Percentiles rank a stretch among this genome's conserved stretches.
phyloP scores from a whole-genome alignment of 495 filamentous ascomycete species.

The Pyronema omphalodes region DNA sequence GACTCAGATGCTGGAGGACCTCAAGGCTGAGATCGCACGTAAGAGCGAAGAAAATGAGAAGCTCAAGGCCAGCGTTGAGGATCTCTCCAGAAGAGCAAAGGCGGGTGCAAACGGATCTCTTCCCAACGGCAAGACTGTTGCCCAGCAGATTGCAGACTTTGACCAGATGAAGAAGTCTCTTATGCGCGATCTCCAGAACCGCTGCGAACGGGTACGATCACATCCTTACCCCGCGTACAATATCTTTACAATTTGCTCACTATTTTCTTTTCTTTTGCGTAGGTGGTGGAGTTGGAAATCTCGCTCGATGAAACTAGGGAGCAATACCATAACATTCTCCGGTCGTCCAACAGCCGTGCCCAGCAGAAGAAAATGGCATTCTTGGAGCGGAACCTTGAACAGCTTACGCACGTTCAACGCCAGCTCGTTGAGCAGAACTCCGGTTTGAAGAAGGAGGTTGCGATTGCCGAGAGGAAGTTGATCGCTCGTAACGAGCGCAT shows the following conservation, averaged over 20 bases:
- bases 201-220: constrained; percentile 58
- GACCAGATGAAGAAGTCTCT: constrained; percentile 99
- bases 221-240: not conserved
- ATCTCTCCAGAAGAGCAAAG: constrained; percentile 52
- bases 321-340: constrained; percentile 95
- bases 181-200: constrained; percentile 96
- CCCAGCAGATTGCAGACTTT: constrained; percentile 95
- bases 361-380: constrained; percentile 99
- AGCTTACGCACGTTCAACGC: constrained; percentile 87
- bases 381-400: constrained; percentile 92
- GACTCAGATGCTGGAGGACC: constrained; percentile 46
- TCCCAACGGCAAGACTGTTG: constrained; percentile 75
- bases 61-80: constrained; percentile 56
- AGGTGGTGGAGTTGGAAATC: constrained; percentile 89
- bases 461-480: constrained; percentile 91
- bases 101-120: constrained; percentile 36
- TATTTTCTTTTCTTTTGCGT: not conserved
- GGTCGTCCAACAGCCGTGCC: constrained; percentile 86
- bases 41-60: constrained; percentile 61
- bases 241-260: constrained; percentile 5
- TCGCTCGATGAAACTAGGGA: constrained; percentile 90
- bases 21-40: constrained; percentile 50
- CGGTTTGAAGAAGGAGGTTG: constrained; percentile 93
- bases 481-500: constrained; percentile 94
- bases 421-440: constrained; percentile 97